Base-by-base conservation (phyloP, 1,284 basidiomycete species). In the Pyrrhoderma lamaoense region DNA sequence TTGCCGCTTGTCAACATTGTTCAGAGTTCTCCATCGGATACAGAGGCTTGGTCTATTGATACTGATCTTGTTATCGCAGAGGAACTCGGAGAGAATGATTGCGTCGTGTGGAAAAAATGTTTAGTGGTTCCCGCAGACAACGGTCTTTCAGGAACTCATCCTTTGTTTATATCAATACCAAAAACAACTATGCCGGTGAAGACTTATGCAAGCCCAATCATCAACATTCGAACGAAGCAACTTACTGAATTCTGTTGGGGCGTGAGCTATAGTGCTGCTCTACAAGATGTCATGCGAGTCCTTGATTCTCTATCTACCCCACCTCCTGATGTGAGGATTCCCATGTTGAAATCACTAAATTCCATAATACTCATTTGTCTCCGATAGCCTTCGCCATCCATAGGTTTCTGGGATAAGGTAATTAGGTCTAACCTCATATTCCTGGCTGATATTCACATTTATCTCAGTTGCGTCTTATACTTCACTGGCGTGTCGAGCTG, bases 171-270 rank as follows among this genome's bases (percentile, higher is more conserved):
- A 19, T 64, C 73, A 36, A 76, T 97, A 27, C 92, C 93, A 0
- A 97, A 95, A 66, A 93, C 93, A 0, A 85, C 93, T 52, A 95
- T 95, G 89, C 89, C 94, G 0, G 86, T 94, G 60, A 98, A 98
- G 68, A 89, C 85, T 19, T 98, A 95, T 63, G 90, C 91, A 2
- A 76, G 79, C 40, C 88, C 93, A 3, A 69, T 70, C 23, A 74
- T 98, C 58, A 74, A 76, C 19, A 76, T 95, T 27, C 70, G 73
- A 19, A 81, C 87, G 0, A 71, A 76, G 8, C 75, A 73, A 27
- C 76, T 85, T 3, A 90, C 91, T 0, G 79, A 84, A 47, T 77
- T 97, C 51, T 80, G 85, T 3, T 98, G 94, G 94, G 90, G 91
- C 25, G 81, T 93, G 49, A 95, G 93, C 56, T 89, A 94, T 58